Evolutionary conservation across 306 rosid genomes (phyloP), one percentile per base, ranked within the genome.

Genomic region (Citrullus colocynthis): DNA sequence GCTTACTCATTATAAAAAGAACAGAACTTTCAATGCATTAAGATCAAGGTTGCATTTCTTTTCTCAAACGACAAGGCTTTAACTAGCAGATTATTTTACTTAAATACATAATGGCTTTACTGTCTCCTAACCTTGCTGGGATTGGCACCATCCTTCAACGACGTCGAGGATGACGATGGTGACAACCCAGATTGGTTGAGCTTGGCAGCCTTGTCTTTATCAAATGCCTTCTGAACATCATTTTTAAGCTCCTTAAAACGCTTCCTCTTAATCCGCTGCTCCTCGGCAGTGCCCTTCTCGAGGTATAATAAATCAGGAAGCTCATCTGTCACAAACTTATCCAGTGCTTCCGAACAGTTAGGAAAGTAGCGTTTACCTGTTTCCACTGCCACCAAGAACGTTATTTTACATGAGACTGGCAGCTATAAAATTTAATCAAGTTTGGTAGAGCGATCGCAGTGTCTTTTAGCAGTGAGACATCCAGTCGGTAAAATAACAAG

Each of bases 261-360:
- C 82, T 6, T 80, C 76, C 83, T 78, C 78, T 86, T 86, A 58
- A 82, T 70, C 55, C 78, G 81, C 72, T 84, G 85, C 84, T 86
- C 87, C 7, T 82, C 87, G 6, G 66, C 75, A 8, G 81, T 82
- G 48, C 89, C 89, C 52, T 13, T 78, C 66, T 82, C 81, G 6
- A 86, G 87, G 79, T 60, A 82, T 14, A 82, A 70, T 64, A 86
- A 78, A 61, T 82, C 85, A 11, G 85, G 87, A 49, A 84, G 74
- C 78, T 82, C 89, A 54, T 84, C 87, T 41, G 70, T 87, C 82
- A 86, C 80, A 74, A 86, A 86, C 80, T 84, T 86, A 66, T 86
- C 89, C 77, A 86, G 81, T 28, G 80, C 89, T 86, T 86, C 89
- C 1, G 89, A 86, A 79, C 89, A 86, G 59, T 74, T 84, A 2